Conservation (phyloP, 208 protist species). For the Crithidia fasciculata region DNA sequence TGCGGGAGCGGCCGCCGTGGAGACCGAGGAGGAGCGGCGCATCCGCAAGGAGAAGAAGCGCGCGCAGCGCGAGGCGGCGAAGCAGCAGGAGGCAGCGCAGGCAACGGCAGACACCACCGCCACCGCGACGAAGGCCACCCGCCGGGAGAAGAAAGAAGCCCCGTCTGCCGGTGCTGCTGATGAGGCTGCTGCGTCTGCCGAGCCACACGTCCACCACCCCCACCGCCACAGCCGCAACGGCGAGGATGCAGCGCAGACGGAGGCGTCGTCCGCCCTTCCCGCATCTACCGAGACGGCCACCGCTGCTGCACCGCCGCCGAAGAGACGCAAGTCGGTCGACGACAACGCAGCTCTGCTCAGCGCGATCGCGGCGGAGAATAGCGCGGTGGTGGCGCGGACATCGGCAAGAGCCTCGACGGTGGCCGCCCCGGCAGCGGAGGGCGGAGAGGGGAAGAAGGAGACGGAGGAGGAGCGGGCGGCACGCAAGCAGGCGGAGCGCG, state of each 20-base stretch:
- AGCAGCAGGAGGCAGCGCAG: slow-evolving; percentile 25
- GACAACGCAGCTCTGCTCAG: slow-evolving; percentile 35
- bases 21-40: slow-evolving; percentile 80
- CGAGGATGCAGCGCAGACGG: neutral
- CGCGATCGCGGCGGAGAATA: slow-evolving; percentile 62
- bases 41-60: slow-evolving; percentile 70
- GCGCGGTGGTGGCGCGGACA: slow-evolving; percentile 26
- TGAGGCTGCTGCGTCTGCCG: too few relatives aligned
- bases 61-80: slow-evolving; percentile 46
- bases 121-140: too few relatives aligned
- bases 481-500: slow-evolving; percentile 51
- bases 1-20: slow-evolving; percentile 17
- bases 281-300: slow-evolving; percentile 35
- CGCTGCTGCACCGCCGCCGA: neutral
- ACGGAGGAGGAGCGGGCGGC: slow-evolving; percentile 42
- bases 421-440: slow-evolving; percentile 7
- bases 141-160: too few relatives aligned
- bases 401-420: slow-evolving; percentile 1
- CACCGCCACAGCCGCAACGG: neutral
- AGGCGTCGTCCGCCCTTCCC: slow-evolving; percentile 18
- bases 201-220: too few relatives aligned
- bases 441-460: slow-evolving; percentile 5
- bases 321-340: slow-evolving; percentile 4
- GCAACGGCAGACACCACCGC: neutral
- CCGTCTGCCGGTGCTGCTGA: too few relatives aligned